These are phyloP conservation scores for Psilocybe azurescens DNA, from an alignment of 768 basidiomycete species.

Conservation along the genomic window DNA sequence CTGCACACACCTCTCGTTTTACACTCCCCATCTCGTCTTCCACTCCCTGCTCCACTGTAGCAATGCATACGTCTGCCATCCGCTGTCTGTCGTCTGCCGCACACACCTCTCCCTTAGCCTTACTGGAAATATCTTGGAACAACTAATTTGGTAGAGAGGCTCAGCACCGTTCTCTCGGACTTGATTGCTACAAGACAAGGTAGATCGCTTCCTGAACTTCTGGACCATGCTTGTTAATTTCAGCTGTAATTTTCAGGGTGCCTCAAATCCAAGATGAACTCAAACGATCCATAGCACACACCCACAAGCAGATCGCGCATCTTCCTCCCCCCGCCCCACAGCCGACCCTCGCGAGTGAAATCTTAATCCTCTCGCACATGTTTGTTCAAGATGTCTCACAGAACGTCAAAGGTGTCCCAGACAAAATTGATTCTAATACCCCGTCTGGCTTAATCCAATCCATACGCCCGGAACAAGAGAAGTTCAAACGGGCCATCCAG, in stretches of 20 bases:
- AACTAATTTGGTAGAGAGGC: conserved; percentile 53
- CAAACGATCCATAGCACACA: conserved; percentile 44
- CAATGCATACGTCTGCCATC: too few species aligned
- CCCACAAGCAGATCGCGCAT: conserved; percentile 33
- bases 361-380: conserved; percentile 48
- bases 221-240: neutral
- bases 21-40: too few species aligned
- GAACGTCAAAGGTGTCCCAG: conserved; percentile 58
- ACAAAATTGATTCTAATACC: conserved; percentile 17
- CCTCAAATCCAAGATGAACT: conserved; percentile 67
- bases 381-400: conserved; percentile 52
- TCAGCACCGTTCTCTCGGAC: conserved; percentile 66
- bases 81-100: too few species aligned
- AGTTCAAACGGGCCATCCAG: conserved; percentile 54
- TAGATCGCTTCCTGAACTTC: conserved; percentile 13
- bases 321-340: conserved; percentile 60
- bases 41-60: too few species aligned
- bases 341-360: conserved; percentile 57
- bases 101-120: too few species aligned
- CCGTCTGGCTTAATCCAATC: conserved; percentile 56
- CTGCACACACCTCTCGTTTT: too few species aligned
- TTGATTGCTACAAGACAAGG: conserved; percentile 62
- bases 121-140: conserved; percentile 64
- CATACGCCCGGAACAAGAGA: conserved; percentile 52
- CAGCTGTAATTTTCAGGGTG: conserved; percentile 45